Percentiles rank a stretch among this genome's conserved stretches.
Evolutionary conservation across 2,329 filamentous ascomycete genomes (phyloP).

Genomic region (Alternaria atra): DNA sequence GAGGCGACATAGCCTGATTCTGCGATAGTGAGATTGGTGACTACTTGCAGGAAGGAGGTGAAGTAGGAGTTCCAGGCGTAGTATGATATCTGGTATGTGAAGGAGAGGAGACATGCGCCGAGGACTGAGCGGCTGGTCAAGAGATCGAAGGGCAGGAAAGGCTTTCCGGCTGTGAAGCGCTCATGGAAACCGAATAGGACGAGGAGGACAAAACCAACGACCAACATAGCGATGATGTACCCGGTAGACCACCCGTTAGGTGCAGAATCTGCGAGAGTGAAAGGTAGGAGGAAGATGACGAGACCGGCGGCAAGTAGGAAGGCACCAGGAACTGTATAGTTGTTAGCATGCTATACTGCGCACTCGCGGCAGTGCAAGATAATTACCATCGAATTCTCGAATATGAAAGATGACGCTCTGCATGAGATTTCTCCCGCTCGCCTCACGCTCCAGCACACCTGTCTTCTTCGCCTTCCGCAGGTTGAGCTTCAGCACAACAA

Average conservation of each 20-base stretch:
- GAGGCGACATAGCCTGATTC: constrained; percentile 44
- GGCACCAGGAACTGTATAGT: constrained; percentile 59
- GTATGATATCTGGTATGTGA: constrained; percentile 37
- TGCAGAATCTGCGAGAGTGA: constrained; percentile 52
- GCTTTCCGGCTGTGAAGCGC: constrained; percentile 46
- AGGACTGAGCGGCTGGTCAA: constrained; percentile 52
- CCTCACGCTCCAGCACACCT: constrained; percentile 58
- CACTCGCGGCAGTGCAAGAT: accelerated
- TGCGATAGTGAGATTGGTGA: constrained; percentile 34
- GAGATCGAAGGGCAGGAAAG: constrained; percentile 53
- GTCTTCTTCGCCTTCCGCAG: constrained; percentile 65
- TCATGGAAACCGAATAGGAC: constrained; percentile 50
- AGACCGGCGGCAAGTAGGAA: constrained; percentile 67
- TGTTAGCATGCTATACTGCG: background rate
- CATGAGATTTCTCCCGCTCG: constrained; percentile 53
- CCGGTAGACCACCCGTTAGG: constrained; percentile 31
- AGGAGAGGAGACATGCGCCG: constrained; percentile 60
- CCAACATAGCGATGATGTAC: constrained; percentile 49
- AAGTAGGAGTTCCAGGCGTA: constrained; percentile 50
- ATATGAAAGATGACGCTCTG: constrained; percentile 63
- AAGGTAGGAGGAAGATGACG: constrained; percentile 74
- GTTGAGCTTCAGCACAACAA: constrained; percentile 61
- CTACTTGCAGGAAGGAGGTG: constrained; percentile 51
- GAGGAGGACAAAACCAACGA: constrained; percentile 45
- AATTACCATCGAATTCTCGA: constrained; percentile 65